These are phyloP conservation scores for Cladorrhinum sp. DNA, from an alignment of 2,329 filamentous ascomycete species.

Conservation along the genomic window DNA sequence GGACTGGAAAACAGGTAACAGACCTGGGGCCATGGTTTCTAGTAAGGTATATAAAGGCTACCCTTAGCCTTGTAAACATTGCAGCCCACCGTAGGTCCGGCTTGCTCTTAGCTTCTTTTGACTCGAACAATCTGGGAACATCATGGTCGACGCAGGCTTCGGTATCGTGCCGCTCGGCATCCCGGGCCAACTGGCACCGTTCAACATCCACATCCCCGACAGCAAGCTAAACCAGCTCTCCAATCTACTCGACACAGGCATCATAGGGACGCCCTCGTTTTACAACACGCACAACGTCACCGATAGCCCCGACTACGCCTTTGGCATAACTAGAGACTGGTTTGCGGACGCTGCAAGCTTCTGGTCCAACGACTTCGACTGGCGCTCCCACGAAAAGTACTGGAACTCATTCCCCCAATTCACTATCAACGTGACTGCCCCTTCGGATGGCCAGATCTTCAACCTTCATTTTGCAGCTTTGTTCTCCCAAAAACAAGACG, in stretches of 20 bases:
- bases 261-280: conserved; percentile 13
- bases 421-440: conserved; percentile 18
- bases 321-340: conserved; percentile 18
- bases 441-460: conserved; percentile 17
- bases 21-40: too few relatives aligned
- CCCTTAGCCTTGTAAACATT: too few relatives aligned
- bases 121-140: too few relatives aligned
- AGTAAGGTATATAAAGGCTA: too few relatives aligned
- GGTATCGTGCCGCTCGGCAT: conserved; percentile 13
- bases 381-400: conserved; percentile 18
- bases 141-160: conserved; percentile 8
- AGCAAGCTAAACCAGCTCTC: conserved; percentile 12
- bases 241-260: conserved; percentile 10
- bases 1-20: too few relatives aligned
- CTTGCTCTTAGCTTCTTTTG: too few relatives aligned
- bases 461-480: conserved; percentile 21
- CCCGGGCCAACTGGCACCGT: conserved; percentile 14
- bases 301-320: conserved; percentile 10
- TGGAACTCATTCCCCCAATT: conserved; percentile 23
- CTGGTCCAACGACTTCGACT: conserved; percentile 19
- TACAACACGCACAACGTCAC: conserved; percentile 18
- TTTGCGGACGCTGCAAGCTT: conserved; percentile 8
- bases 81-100: too few relatives aligned
- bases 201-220: conserved; percentile 12
- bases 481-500: conserved; percentile 16